phyloP scores from a whole-genome alignment of 441 rosid species.

The Biscutella laevigata region DNA sequence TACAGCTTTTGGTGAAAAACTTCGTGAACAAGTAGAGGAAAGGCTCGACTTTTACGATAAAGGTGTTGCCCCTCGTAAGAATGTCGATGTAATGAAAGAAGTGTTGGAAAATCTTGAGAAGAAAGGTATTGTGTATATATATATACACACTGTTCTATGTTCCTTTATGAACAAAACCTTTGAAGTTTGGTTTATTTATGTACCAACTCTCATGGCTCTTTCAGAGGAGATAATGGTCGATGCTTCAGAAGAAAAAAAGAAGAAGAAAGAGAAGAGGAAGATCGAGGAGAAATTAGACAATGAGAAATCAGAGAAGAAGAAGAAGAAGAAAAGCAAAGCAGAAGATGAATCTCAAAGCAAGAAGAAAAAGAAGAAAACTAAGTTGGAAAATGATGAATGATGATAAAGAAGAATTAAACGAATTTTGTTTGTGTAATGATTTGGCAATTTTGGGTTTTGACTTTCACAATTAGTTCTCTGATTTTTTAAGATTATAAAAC shows the following conservation, averaged over 20 bases:
- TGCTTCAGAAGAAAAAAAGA: constrained; percentile 70
- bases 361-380: constrained; percentile 27
- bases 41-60: constrained; percentile 89
- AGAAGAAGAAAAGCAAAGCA: constrained; percentile 24
- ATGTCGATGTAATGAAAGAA: constrained; percentile 88
- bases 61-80: constrained; percentile 94
- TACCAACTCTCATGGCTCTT: too few relatives aligned
- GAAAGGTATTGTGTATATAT: constrained; percentile 58
- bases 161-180: too few relatives aligned
- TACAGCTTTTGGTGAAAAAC: constrained; percentile 76
- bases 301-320: constrained; percentile 25
- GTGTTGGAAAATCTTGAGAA: constrained; percentile 47
- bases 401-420: too few relatives aligned
- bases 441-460: too few relatives aligned
- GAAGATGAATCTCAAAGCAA: constrained; percentile 21
- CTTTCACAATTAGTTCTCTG: too few relatives aligned
- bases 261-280: constrained; percentile 37
- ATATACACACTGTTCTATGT: too few relatives aligned
- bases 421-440: too few relatives aligned
- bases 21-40: constrained; percentile 93
- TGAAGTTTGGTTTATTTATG: too few relatives aligned
- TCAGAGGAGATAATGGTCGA: too few relatives aligned
- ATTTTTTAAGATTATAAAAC: too few relatives aligned
- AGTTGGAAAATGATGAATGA: too few relatives aligned
- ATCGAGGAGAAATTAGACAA: constrained; percentile 18